Conservation (phyloP, 805 yeast genomes). For the Myxozyma neotropica region DNA sequence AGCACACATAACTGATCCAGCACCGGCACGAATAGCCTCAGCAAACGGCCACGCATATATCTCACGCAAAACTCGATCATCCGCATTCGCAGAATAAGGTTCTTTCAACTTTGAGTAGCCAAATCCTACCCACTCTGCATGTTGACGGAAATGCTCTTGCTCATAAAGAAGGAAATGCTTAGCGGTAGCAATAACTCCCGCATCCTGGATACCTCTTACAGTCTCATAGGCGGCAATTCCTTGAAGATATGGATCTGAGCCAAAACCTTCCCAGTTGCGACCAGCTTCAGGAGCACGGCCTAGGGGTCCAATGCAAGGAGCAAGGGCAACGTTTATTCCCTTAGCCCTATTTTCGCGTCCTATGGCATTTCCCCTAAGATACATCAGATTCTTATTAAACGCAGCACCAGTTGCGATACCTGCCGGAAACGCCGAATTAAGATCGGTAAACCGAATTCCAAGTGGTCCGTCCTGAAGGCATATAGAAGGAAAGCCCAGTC, state of each 20-base stretch:
- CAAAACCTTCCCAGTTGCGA: conserved; percentile 66
- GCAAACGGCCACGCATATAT: conserved; percentile 69
- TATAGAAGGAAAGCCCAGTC: conserved; percentile 56
- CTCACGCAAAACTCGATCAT: conserved; percentile 64
- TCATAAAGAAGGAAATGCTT: conserved; percentile 63
- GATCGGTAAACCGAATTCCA: conserved; percentile 61
- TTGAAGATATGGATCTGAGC: conserved; percentile 62
- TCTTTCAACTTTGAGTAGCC: conserved; percentile 49
- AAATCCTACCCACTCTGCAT: conserved; percentile 53
- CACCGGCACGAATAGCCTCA: conserved; percentile 62
- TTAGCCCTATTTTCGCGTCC: conserved; percentile 58
- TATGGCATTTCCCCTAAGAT: conserved; percentile 57
- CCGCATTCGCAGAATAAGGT: conserved; percentile 57
- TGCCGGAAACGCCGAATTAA: conserved; percentile 59
- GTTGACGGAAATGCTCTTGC: conserved; percentile 62
- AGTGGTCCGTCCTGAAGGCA: conserved; percentile 67
- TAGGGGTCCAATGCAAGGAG: conserved; percentile 63
- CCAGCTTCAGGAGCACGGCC: conserved; percentile 67
- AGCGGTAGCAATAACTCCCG: conserved; percentile 56
- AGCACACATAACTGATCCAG: conserved; percentile 63
- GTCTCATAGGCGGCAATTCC: conserved; percentile 58
- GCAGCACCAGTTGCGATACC: conserved; percentile 63
- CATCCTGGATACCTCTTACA: conserved; percentile 58
- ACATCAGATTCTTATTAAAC: conserved; percentile 56
- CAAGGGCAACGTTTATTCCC: conserved; percentile 59